phyloP scores from a whole-genome alignment of 2,329 filamentous ascomycete species.

The Ambrosiella cleistominuta region DNA sequence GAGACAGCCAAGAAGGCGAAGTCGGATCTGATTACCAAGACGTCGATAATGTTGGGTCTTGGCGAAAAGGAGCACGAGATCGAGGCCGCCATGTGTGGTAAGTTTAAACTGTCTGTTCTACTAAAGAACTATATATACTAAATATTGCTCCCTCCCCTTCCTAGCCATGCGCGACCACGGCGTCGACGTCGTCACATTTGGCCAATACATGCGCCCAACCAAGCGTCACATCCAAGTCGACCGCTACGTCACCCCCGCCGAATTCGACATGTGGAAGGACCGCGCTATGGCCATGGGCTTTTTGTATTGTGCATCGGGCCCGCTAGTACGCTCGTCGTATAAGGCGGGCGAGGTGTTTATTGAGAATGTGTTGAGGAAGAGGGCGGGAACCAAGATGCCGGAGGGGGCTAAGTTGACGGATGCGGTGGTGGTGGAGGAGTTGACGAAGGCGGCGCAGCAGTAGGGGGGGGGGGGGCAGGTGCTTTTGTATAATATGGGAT shows the following conservation, averaged over 20 bases:
- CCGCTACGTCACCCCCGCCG: slow-evolving; percentile 79
- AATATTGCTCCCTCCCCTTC: background rate
- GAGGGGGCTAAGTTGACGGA: slow-evolving; percentile 22
- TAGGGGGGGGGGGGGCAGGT: background rate
- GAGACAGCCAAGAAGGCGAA: slow-evolving; percentile 58
- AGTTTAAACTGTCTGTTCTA: slow-evolving; percentile 14
- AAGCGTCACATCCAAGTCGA: slow-evolving; percentile 96
- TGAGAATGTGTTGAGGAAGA: slow-evolving; percentile 89
- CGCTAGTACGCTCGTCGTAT: slow-evolving; percentile 84
- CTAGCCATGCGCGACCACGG: slow-evolving; percentile 60
- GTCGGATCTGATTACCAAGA: slow-evolving; percentile 84
- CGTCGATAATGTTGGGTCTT: slow-evolving; percentile 87
- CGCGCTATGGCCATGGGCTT: slow-evolving; percentile 89
- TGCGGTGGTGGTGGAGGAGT: slow-evolving; percentile 23
- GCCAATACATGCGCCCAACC: slow-evolving; percentile 99
- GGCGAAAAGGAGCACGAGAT: slow-evolving; percentile 84
- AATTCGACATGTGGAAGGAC: slow-evolving; percentile 82
- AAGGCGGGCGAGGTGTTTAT: slow-evolving; percentile 98
- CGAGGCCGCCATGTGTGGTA: slow-evolving; percentile 56
- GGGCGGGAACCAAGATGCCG: slow-evolving; percentile 23
- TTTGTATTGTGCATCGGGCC: slow-evolving; percentile 86
- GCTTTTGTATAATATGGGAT: background rate
- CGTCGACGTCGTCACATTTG: slow-evolving; percentile 93
- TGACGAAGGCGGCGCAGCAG: slow-evolving; percentile 11
- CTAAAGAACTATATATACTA: background rate